Evolutionary conservation across 1,284 basidiomycete species (phyloP).

Genomic region (Uromyces viciae-fabae): DNA sequence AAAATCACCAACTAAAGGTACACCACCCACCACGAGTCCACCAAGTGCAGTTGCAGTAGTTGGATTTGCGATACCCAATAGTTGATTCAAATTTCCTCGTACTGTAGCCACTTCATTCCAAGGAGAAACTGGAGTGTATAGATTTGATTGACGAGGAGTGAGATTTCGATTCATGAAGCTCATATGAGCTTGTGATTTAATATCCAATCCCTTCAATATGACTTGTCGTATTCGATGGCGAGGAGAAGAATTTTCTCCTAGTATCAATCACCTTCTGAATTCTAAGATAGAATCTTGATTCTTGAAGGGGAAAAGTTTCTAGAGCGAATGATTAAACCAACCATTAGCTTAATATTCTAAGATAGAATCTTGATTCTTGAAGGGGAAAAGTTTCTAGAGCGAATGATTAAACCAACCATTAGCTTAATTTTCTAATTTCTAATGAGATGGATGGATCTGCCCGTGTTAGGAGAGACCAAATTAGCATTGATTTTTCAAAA

Average conservation of each 20-base stretch:
- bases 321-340: no score
- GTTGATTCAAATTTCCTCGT: slow-evolving; percentile 21
- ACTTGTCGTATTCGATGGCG: slow-evolving; percentile 17
- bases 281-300: background rate
- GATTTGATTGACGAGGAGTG: no score
- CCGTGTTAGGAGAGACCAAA: no score
- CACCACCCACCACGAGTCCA: slow-evolving; percentile 12
- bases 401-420: no score
- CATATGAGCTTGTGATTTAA: no score
- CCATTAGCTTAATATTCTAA: no score
- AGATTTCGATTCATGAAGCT: no score
- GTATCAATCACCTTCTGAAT: background rate
- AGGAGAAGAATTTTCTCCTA: background rate
- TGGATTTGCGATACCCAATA: slow-evolving; percentile 25
- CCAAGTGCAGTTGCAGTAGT: slow-evolving; percentile 2
- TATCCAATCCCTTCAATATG: background rate
- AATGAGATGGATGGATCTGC: no score
- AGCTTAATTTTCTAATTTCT: no score
- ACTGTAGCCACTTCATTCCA: slow-evolving; percentile 1
- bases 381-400: background rate
- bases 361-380: background rate
- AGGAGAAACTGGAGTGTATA: background rate
- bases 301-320: background rate
- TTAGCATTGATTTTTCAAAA: no score
- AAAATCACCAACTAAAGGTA: slow-evolving; percentile 19